Evolutionary conservation across 192 early-diverging fungal genomes (phyloP).

Genomic region (Podila minutissima): DNA sequence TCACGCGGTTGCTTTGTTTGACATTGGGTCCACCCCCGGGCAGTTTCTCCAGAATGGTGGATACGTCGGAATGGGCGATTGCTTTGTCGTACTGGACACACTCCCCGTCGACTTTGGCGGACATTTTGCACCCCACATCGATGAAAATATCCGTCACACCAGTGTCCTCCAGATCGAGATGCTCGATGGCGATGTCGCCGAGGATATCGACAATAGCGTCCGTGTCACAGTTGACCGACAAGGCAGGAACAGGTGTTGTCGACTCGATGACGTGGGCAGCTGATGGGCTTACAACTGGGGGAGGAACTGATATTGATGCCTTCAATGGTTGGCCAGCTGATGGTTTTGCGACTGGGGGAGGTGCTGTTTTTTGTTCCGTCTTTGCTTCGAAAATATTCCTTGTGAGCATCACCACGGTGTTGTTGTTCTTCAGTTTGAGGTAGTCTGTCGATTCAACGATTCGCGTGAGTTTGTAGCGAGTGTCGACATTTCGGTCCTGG

Average conservation of each 20-base stretch:
- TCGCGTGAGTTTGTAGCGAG: background rate
- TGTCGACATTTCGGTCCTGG: slow-evolving; percentile 8
- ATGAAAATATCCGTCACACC: slow-evolving; percentile 10
- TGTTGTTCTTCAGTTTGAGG: background rate
- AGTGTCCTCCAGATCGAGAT: slow-evolving; percentile 16
- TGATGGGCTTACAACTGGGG: too few species aligned
- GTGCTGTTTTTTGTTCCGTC: background rate
- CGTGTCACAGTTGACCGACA: slow-evolving; percentile 12
- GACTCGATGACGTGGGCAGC: background rate
- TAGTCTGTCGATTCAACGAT: slow-evolving; percentile 12
- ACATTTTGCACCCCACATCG: slow-evolving; percentile 13
- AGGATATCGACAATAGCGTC: slow-evolving; percentile 5
- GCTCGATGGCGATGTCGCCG: background rate
- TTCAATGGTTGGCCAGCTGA: too few species aligned
- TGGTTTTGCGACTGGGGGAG: background rate
- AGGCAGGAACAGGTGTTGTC: background rate
- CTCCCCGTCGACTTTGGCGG: slow-evolving; percentile 3
- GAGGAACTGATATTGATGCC: too few species aligned
- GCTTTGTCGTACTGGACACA: slow-evolving; percentile 10
- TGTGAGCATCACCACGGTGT: background rate
- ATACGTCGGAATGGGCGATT: slow-evolving; percentile 8
- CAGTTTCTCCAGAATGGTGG: background rate
- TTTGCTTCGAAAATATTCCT: background rate
- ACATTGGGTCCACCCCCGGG: background rate
- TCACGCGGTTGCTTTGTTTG: slow-evolving; percentile 15